Conservation (phyloP, 2,329 filamentous ascomycete species). For the Alternaria solani region DNA sequence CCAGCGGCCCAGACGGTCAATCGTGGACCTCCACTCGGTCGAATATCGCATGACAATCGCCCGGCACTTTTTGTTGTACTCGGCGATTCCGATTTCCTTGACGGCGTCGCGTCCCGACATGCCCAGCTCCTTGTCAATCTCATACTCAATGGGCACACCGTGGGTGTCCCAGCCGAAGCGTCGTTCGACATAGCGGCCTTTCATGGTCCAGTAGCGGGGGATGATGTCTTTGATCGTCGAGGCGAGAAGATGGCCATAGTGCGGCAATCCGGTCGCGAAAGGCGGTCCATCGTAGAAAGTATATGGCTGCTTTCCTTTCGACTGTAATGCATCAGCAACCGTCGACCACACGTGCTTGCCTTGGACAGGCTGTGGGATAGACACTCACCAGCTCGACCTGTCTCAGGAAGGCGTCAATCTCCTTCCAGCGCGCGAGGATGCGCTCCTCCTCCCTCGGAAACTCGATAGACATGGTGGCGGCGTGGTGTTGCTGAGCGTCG, state of each 20-base stretch:
- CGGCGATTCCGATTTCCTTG: conserved; percentile 81
- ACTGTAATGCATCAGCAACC: conserved; percentile 49
- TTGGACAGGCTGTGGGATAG: background rate
- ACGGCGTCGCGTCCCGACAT: conserved; percentile 90
- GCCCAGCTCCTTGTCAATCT: conserved; percentile 95
- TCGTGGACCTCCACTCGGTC: conserved; percentile 84
- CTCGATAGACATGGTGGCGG: conserved; percentile 76
- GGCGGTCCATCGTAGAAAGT: conserved; percentile 85
- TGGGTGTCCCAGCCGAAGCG: conserved; percentile 97
- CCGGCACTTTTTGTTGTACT: conserved; percentile 91
- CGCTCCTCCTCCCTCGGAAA: conserved; percentile 92
- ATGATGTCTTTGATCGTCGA: conserved; percentile 98
- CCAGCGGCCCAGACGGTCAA: conserved; percentile 91
- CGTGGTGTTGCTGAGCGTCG: conserved; percentile 27
- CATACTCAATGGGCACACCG: conserved; percentile 92
- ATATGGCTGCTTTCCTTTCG: conserved; percentile 81
- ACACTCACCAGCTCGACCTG: conserved; percentile 74
- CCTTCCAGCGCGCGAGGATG: conserved; percentile 85
- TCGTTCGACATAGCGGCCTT: conserved; percentile 89
- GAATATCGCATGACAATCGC: conserved; percentile 94
- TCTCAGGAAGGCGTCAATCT: conserved; percentile 88
- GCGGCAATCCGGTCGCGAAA: conserved; percentile 65
- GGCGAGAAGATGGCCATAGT: conserved; percentile 81
- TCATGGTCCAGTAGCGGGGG: conserved; percentile 96
- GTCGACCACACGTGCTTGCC: background rate